Base-by-base conservation (phyloP, 139 green algal species). In the Micractinium sp. region DNA sequence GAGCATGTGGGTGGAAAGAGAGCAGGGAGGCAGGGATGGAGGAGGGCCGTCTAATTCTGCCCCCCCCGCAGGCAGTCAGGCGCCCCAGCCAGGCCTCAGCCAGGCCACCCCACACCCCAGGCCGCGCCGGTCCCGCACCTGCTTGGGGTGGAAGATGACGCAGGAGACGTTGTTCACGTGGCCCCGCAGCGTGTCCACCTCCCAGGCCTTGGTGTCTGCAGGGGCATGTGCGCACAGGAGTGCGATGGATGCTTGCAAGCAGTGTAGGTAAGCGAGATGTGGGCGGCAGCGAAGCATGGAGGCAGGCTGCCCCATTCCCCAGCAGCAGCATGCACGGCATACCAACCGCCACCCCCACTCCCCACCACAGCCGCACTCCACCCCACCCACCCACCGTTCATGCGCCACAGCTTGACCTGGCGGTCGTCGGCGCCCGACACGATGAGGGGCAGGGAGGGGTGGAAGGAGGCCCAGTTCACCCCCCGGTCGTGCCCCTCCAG, bases 161-260 rank as follows among this genome's bases (percentile, higher is more conserved):
- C 97, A 99, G 0, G 97, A 99, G 14, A 99, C 98, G 88, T 99
- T 99, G 97, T 99, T 99, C 75, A 98, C 97, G 94, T 99, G 98
- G n/a, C 98, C 98, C 0, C 98, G 94, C 91, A 99, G 93, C 0
- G 98, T 99, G 94, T 99, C 98, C 87, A 99, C 98, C 94, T 99
- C 98, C 98, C 98, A 99, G 12, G 98, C 98, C 94, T 99, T 99
- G 89, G 94, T 99, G 92, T 99, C 97, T 97, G 93, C 41, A 78
- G 47, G 33, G 14, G 13, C n/a, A 80, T 15, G 33, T 29, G 20
- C 3, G 66, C 66, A 73, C 3, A 22, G 15, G 20, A 73, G 20
- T 33, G 67, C 2, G 15, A 60, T 33, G 76, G 18, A 82, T 41
- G 73, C 27, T 79, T 19, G 39, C 15, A 39, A 3, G n/a, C 15